Conservation (phyloP, 345 rosid species). For the Conringia planisiliqua region DNA sequence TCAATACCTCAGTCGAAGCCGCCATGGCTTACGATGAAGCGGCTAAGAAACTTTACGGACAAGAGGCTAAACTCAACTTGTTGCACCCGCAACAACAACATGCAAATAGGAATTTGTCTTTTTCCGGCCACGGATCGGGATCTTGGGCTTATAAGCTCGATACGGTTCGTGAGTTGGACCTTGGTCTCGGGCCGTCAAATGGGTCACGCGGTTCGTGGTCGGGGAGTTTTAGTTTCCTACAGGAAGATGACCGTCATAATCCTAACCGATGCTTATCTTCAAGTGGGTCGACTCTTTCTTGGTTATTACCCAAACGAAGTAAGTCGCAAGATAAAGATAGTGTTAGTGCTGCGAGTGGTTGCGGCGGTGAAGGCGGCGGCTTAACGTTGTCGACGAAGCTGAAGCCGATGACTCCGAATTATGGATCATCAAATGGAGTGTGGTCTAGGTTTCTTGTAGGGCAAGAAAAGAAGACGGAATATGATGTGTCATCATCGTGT, state of each 20-base stretch:
- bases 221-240: conserved; percentile 4
- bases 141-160: conserved; percentile 16
- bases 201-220: conserved; percentile 23
- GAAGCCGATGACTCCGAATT: not conserved
- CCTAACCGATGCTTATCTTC: not conserved
- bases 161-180: conserved; percentile 17
- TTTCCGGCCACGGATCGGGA: conserved; percentile 5
- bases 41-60: conserved; percentile 48
- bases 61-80: conserved; percentile 49
- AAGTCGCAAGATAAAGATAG: conserved; percentile 16
- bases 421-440: conserved; percentile 8
- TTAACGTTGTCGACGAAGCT: conserved; percentile 3
- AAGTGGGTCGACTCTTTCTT: conserved; percentile 24
- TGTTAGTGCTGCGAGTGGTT: not conserved
- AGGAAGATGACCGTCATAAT: conserved; percentile 4
- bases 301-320: conserved; percentile 29
- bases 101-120: conserved; percentile 10
- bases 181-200: conserved; percentile 26
- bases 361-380: not conserved
- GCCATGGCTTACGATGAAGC: conserved; percentile 58
- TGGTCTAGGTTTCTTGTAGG: conserved; percentile 28
- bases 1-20: conserved; percentile 48
- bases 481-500: conserved; percentile 19
- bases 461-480: conserved; percentile 19
- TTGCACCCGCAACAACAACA: conserved; percentile 23